These are phyloP conservation scores for Diplodia intermedia DNA, from an alignment of 2,329 filamentous ascomycete genomes.

Conservation along the genomic window DNA sequence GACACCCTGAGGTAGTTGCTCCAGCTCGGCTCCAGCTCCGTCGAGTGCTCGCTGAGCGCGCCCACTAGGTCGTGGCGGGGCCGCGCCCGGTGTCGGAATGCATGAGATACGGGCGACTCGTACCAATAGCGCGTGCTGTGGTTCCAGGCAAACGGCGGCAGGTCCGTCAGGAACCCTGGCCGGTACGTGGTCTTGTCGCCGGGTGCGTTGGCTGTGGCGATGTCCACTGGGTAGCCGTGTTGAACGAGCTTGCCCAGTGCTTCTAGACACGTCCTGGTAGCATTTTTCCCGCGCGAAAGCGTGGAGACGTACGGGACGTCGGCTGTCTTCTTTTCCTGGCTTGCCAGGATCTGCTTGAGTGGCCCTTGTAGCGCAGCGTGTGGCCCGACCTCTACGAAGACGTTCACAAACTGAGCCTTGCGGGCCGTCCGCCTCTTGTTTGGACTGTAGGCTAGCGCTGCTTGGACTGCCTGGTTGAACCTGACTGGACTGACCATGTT, in stretches of 20 bases:
- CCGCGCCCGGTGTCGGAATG: not conserved
- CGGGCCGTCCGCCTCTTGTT: no score
- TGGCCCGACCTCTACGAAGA: slow-evolving; percentile 41
- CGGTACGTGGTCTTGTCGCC: slow-evolving; percentile 4
- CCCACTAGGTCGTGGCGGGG: slow-evolving; percentile 38
- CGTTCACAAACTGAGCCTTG: not conserved
- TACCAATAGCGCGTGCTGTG: slow-evolving; percentile 37
- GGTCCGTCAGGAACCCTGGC: slow-evolving; percentile 31
- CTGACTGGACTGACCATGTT: slow-evolving; percentile 15
- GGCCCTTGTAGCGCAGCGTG: slow-evolving; percentile 41
- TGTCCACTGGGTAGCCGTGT: slow-evolving; percentile 34
- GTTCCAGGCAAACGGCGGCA: slow-evolving; percentile 41
- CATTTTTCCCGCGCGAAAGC: slow-evolving; percentile 1
- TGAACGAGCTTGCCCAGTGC: slow-evolving; percentile 36
- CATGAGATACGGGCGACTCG: slow-evolving; percentile 33
- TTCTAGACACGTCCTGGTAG: not conserved
- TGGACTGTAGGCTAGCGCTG: no score
- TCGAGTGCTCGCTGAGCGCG: no score
- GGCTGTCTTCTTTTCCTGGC: slow-evolving; percentile 18
- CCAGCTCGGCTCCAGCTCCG: slow-evolving; percentile 34
- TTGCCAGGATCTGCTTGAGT: slow-evolving; percentile 20
- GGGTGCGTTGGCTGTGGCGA: slow-evolving; percentile 37
- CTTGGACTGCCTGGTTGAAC: slow-evolving; percentile 4
- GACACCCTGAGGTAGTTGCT: slow-evolving; percentile 35
- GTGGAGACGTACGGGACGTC: slow-evolving; percentile 35